Base-by-base conservation (phyloP, 768 basidiomycete species). In the Pleurotus platypus region DNA sequence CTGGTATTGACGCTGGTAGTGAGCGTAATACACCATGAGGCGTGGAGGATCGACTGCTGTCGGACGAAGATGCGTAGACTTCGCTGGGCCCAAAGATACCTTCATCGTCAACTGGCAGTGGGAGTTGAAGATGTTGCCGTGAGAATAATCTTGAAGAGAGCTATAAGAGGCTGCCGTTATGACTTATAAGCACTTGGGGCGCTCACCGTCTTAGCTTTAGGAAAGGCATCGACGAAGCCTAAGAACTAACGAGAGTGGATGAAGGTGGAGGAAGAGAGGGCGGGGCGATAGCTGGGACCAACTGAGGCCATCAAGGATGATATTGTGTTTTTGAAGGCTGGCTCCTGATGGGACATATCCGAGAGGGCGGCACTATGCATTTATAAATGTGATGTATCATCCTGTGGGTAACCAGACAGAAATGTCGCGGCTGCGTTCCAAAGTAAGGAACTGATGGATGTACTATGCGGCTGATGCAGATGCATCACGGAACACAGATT, bases 171-270 rank as follows among this genome's bases (percentile, higher is more conserved):
- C 15, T 27, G 11, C 47, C 16, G 18, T 7, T 15, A 47, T n/a
- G 4, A 47, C 22, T 16, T 48, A 18, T 7, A 49, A 18, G 18
- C 13, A 45, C 20, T 35, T 46, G 9, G 9, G 45, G 24, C 15
- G 3, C 49, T 51, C 49, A 51, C 49, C 49, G 22, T 37, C 49
- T 51, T 16, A 51, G 30, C 49, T 51, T 51, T 22, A 48, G 13
- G 27, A 51, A 51, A 13, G 49, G 27, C 49, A 51, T 51, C 8
- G 4, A 2, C 18, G 49, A 38, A 9, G 26, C 13, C 12, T 30
- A 16, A 35, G 7, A 24, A 27, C 6, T 8, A 24, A 20, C 8
- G 27, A 16, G 12, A 30, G 30, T 35, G n/a, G 15, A 11, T 1
- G 30, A 9, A 16, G 9, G 30, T 6, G 30, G 35, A 22, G 37